Evolutionary conservation across 2,329 filamentous ascomycete species (phyloP).

Genomic region (Botryotinia convoluta): DNA sequence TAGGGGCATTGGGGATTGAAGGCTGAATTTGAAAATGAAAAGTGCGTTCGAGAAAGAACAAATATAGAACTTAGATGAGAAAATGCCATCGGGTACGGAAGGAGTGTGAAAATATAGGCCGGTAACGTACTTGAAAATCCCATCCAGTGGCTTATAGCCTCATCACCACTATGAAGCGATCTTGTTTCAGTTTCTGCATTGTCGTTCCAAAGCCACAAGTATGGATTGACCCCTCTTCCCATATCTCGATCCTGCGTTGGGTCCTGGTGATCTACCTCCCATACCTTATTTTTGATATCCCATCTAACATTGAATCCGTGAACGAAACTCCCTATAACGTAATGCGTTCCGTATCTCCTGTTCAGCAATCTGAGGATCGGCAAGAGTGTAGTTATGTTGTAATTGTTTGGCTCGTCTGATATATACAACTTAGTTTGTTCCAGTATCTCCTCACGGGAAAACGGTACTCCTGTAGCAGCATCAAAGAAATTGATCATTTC

Average conservation of each 20-base stretch:
- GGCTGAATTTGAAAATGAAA: neutral
- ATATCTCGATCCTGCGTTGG: neutral
- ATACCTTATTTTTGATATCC: neutral
- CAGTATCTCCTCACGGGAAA: too few species aligned
- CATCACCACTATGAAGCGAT: neutral
- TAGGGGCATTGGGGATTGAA: neutral
- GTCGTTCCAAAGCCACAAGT: neutral
- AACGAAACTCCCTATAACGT: neutral
- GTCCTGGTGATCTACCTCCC: neutral
- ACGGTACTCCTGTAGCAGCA: too few species aligned
- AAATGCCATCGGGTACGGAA: neutral
- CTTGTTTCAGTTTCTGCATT: neutral
- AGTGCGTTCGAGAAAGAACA: neutral
- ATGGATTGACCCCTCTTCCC: neutral
- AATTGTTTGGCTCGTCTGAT: neutral
- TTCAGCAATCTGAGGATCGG: neutral
- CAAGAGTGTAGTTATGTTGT: neutral
- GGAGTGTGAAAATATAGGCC: too few species aligned
- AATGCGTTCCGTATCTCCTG: neutral
- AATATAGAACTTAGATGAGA: neutral
- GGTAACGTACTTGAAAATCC: constrained; percentile 1
- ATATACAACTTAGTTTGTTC: neutral
- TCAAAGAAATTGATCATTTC: too few species aligned
- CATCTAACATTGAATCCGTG: neutral
- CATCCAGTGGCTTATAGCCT: neutral